A percentile compares a stretch with the other conserved stretches of the same genome.
phyloP scores from a whole-genome alignment of 2,329 filamentous ascomycete species.

The Fusarium coicis region DNA sequence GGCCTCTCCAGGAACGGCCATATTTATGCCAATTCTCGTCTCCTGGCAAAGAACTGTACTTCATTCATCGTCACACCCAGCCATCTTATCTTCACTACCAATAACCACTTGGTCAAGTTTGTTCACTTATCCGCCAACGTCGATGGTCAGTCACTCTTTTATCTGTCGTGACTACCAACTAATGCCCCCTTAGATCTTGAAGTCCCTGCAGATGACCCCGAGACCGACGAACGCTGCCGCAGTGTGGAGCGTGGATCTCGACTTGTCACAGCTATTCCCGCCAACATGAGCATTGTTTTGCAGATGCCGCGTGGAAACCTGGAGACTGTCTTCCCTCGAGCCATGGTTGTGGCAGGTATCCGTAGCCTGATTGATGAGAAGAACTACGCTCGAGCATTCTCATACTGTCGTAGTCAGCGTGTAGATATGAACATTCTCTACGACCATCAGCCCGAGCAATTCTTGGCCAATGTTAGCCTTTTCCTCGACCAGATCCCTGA shows the following conservation, averaged over 20 bases:
- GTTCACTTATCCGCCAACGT: conserved; percentile 76
- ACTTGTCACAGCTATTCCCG: conserved; percentile 89
- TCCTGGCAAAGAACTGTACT: conserved; percentile 87
- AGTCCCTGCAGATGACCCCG: conserved; percentile 86
- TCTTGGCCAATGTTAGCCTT: conserved; percentile 77
- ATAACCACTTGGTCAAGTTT: conserved; percentile 92
- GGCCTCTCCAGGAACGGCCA: conserved; percentile 81
- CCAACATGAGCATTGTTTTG: conserved; percentile 83
- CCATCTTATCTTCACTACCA: conserved; percentile 92
- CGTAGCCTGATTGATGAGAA: conserved; percentile 81
- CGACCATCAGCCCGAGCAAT: conserved; percentile 89
- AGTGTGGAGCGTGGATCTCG: conserved; percentile 90
- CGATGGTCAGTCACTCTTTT: conserved; percentile 63
- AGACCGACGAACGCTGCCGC: conserved; percentile 90
- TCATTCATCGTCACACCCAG: conserved; percentile 85
- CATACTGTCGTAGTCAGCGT: conserved; percentile 88
- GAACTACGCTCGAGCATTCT: conserved; percentile 85
- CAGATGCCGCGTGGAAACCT: conserved; percentile 97
- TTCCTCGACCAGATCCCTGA: conserved; percentile 89
- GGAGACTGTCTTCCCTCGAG: conserved; percentile 93
- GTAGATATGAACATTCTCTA: conserved; percentile 99
- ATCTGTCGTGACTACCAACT: conserved; percentile 13
- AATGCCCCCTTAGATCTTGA: conserved; percentile 72
- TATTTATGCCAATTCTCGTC: conserved; percentile 79
- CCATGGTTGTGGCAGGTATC: conserved; percentile 91